These are phyloP conservation scores for Takakia lepidozioides DNA, from an alignment of 225 moss, liverwort and hornwort species.

Conservation along the genomic window DNA sequence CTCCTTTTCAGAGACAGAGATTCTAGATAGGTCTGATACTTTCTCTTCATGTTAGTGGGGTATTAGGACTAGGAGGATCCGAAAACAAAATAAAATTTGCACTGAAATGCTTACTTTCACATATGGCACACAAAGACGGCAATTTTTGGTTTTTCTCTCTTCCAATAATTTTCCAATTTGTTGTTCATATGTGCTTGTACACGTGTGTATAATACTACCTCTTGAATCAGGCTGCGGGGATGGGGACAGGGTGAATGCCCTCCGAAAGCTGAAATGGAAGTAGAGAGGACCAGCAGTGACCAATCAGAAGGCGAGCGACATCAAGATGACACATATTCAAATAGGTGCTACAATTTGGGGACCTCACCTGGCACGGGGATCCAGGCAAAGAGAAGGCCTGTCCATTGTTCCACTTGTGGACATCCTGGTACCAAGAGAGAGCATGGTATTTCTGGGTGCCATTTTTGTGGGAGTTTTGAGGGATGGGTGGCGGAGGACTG, in stretches of 20 bases:
- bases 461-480: slow-evolving; percentile 8
- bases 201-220: too few relatives aligned
- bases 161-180: too few relatives aligned
- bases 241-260: slow-evolving; percentile 40
- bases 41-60: too few relatives aligned
- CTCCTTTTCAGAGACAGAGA: slow-evolving; percentile 19
- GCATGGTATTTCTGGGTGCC: slow-evolving; percentile 19
- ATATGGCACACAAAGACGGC: too few relatives aligned
- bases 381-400: slow-evolving; percentile 3
- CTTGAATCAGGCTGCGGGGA: slow-evolving; percentile 19
- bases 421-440: slow-evolving; percentile 38
- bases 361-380: background rate
- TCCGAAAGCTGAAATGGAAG: background rate
- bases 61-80: too few relatives aligned
- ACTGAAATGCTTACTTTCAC: too few relatives aligned
- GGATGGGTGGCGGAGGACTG: background rate
- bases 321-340: background rate
- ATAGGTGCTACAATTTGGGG: slow-evolving; percentile 1
- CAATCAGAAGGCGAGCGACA: slow-evolving; percentile 1
- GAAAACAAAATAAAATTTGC: too few relatives aligned
- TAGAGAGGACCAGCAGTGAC: background rate
- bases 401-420: slow-evolving; percentile 43
- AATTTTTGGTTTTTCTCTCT: too few relatives aligned
- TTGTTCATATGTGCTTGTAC: too few relatives aligned
- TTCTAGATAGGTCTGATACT: slow-evolving; percentile 27